Conservation (phyloP, 371 early-diverging fungal species). For the Paraphysoderma sedebokerense region DNA sequence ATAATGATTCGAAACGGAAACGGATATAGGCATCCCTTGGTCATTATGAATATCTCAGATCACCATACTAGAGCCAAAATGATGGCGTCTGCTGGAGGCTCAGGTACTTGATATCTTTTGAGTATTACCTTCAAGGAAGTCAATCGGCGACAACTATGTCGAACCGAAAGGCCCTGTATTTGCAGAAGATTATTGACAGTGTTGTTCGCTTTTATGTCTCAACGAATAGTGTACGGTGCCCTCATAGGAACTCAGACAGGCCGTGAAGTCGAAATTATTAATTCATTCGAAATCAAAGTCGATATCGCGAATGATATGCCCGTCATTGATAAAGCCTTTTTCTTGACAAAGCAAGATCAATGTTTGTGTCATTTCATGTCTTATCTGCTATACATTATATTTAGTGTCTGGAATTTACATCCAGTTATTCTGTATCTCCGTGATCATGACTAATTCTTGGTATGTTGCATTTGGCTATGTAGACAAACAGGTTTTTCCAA, state of each 20-base stretch:
- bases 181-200: slow-evolving; percentile 7
- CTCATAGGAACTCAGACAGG: slow-evolving; percentile 65
- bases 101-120: not conserved
- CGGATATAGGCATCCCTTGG: slow-evolving; percentile 63
- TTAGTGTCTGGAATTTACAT: not conserved
- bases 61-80: slow-evolving; percentile 41
- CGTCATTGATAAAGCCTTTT: slow-evolving; percentile 37
- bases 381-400: not conserved
- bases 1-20: no score
- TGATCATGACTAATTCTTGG: not conserved
- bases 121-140: not conserved
- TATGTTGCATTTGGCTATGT: not conserved
- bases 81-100: slow-evolving; percentile 15
- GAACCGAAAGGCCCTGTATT: not conserved
- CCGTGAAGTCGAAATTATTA: slow-evolving; percentile 63
- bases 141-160: not conserved
- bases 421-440: not conserved
- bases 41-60: slow-evolving; percentile 68
- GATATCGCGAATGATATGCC: slow-evolving; percentile 13
- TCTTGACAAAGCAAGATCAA: slow-evolving; percentile 55
- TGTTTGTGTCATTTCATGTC: slow-evolving; percentile 21
- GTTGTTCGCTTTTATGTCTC: not conserved
- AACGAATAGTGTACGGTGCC: slow-evolving; percentile 46
- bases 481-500: slow-evolving; percentile 73
- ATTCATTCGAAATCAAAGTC: slow-evolving; percentile 58